A percentile compares a stretch with the other conserved stretches of the same genome.
Evolutionary conservation across 495 filamentous ascomycete genomes (phyloP).

Genomic region (Daldinia loculata): DNA sequence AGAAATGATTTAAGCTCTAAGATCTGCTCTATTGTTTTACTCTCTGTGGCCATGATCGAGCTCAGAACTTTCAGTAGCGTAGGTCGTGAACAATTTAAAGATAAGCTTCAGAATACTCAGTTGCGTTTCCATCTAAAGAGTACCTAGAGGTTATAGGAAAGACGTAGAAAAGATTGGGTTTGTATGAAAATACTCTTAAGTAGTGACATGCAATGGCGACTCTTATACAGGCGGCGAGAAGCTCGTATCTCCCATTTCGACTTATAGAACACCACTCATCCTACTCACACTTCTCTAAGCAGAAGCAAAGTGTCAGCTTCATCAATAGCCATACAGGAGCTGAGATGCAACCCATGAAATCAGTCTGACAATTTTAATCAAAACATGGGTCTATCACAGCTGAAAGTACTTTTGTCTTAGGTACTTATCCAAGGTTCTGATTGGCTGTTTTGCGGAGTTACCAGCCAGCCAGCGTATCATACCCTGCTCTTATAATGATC

Average conservation of each 20-base stretch:
- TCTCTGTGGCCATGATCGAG: background rate
- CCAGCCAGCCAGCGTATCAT: too few relatives aligned
- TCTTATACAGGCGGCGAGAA: conserved; percentile 7
- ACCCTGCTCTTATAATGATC: background rate
- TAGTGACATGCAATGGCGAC: background rate
- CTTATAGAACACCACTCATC: background rate
- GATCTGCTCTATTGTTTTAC: conserved; percentile 3
- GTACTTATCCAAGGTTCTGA: too few relatives aligned
- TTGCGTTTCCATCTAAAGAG: background rate
- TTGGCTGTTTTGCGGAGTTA: too few relatives aligned
- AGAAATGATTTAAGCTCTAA: background rate
- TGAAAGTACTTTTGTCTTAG: too few relatives aligned
- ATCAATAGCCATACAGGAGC: background rate
- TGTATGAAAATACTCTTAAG: background rate
- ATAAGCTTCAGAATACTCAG: conserved; percentile 2
- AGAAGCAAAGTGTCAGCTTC: background rate
- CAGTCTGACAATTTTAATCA: background rate
- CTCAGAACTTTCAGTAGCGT: background rate
- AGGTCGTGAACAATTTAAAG: too few relatives aligned
- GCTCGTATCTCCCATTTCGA: background rate
- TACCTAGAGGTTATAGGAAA: background rate
- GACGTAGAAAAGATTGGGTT: background rate
- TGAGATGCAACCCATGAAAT: background rate
- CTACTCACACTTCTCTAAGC: background rate
- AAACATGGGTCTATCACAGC: too few relatives aligned